Percentiles rank a stretch among this genome's conserved stretches.
Evolutionary conservation across 208 protist genomes (phyloP).

Genomic region (Crithidia acanthocephali): DNA sequence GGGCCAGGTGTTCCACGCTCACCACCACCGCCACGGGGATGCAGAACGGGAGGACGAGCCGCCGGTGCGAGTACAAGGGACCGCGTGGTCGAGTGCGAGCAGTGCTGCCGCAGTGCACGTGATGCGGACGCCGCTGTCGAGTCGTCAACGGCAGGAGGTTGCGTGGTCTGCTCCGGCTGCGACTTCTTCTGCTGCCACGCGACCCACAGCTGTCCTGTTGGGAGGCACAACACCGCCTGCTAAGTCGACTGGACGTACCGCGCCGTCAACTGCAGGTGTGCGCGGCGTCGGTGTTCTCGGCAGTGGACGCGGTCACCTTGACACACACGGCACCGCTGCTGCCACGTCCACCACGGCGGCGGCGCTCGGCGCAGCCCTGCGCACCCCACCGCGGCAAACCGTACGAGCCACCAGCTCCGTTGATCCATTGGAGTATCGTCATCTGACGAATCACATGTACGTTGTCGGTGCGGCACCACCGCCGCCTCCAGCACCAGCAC

Average conservation of each 20-base stretch:
- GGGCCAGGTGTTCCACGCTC: too few species aligned
- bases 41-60: neutral
- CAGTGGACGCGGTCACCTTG: neutral
- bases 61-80: constrained; percentile 8
- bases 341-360: constrained; percentile 4
- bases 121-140: neutral
- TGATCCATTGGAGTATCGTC: neutral
- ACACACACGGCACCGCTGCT: neutral
- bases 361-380: constrained; percentile 6
- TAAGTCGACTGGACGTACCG: neutral
- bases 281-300: neutral
- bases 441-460: neutral
- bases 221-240: neutral
- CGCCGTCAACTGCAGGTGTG: neutral
- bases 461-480: neutral
- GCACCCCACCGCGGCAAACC: constrained; percentile 13
- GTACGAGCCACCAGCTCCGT: neutral
- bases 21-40: neutral
- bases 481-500: neutral
- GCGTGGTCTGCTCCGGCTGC: neutral
- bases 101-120: neutral
- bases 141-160: neutral
- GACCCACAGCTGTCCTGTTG: neutral
- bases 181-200: neutral
- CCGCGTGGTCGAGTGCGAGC: neutral